A percentile compares a stretch with the other conserved stretches of the same genome.
Evolutionary conservation across 225 moss, liverwort and hornwort species (phyloP).

Genomic region (Takakia lepidozioides): DNA sequence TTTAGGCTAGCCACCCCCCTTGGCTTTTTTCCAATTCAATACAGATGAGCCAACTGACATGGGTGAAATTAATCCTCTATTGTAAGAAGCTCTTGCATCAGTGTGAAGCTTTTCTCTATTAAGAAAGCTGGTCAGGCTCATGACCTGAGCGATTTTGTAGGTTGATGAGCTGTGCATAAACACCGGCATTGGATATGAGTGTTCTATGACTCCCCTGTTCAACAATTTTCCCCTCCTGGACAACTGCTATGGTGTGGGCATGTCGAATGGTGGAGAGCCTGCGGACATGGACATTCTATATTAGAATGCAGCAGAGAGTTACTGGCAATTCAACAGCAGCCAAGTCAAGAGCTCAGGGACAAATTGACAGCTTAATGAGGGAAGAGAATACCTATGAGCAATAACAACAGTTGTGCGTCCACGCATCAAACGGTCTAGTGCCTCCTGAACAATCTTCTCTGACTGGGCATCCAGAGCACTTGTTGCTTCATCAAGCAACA

Average conservation of each 20-base stretch:
- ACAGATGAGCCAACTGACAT: no score
- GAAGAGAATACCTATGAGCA: conserved; percentile 57
- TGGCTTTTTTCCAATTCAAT: no score
- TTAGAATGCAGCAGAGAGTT: not conserved
- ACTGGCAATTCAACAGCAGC: not conserved
- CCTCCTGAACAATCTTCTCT: conserved; percentile 58
- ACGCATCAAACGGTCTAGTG: conserved; percentile 49
- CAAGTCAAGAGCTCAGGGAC: no score
- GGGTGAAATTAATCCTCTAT: no score
- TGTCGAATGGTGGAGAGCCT: conserved; percentile 52
- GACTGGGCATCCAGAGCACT: conserved; percentile 57
- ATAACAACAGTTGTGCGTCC: conserved; percentile 52
- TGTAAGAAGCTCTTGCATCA: no score
- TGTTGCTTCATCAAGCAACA: conserved; percentile 59
- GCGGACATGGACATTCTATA: conserved; percentile 5
- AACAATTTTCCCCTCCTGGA: conserved; percentile 35
- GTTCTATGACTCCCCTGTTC: conserved; percentile 46
- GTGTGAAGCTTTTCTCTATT: conserved; percentile 2
- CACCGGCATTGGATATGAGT: conserved; percentile 21
- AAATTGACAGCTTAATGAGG: conserved; percentile 2
- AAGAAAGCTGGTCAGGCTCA: conserved; percentile 11
- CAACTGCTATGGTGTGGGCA: conserved; percentile 43
- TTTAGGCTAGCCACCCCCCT: no score
- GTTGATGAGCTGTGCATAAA: conserved; percentile 31
- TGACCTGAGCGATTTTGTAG: conserved; percentile 15